Percentiles rank a stretch among this genome's conserved stretches.
These are phyloP conservation scores for Lentinula guzmanii DNA, from an alignment of 768 basidiomycete species.

Conservation along the genomic window DNA sequence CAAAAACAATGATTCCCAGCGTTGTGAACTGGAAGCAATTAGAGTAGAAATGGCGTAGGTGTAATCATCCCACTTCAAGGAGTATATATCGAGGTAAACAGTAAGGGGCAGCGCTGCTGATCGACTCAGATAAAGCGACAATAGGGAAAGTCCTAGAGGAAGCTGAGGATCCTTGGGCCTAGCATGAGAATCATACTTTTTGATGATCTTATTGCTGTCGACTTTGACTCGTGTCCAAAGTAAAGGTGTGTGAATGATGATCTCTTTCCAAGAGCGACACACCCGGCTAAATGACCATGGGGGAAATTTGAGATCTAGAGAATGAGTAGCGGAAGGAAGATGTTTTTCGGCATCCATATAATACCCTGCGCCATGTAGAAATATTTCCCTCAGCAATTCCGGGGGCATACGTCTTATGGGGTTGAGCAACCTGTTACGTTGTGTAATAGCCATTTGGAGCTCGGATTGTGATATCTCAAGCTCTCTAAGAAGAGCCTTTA, in stretches of 20 bases:
- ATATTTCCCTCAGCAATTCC: background rate
- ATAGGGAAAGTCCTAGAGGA: background rate
- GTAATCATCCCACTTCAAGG: background rate
- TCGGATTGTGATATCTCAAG: background rate
- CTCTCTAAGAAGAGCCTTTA: background rate
- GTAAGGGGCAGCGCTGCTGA: background rate
- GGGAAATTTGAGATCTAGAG: background rate
- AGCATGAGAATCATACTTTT: background rate
- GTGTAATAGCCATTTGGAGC: background rate
- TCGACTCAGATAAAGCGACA: background rate
- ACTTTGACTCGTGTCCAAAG: constrained; percentile 2
- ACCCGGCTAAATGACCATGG: background rate
- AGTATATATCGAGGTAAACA: background rate
- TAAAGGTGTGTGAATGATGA: background rate
- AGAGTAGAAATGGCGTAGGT: background rate
- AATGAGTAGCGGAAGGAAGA: background rate
- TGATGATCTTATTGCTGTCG: background rate
- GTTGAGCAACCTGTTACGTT: background rate
- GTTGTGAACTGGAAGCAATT: background rate
- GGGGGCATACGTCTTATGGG: background rate
- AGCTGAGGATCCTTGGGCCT: background rate
- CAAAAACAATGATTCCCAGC: background rate
- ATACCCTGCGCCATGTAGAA: background rate
- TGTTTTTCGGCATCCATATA: background rate
- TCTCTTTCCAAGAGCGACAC: background rate